A percentile compares a stretch with the other conserved stretches of the same genome.
phyloP scores from a whole-genome alignment of 1,284 basidiomycete species.

The Ceratobasidium sp. region DNA sequence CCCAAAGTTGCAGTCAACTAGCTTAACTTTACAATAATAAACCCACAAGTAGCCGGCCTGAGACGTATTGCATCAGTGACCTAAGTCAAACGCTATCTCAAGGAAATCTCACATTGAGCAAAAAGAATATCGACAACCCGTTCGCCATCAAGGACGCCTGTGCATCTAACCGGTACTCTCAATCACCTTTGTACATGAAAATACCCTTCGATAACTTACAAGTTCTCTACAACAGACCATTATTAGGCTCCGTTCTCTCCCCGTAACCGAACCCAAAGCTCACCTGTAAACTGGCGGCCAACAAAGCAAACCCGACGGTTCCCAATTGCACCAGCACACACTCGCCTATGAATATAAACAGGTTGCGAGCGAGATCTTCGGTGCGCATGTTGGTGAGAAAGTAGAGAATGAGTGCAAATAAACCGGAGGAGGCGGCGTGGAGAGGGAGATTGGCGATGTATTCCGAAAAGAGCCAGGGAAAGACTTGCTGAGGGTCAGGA shows the following conservation, averaged over 20 bases:
- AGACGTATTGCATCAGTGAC: background rate
- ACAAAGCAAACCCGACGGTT: constrained; percentile 53
- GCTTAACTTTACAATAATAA: background rate
- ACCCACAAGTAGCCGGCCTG: constrained; percentile 52
- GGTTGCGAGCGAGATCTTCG: constrained; percentile 52
- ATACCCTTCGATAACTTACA: background rate
- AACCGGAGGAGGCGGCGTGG: constrained; percentile 51
- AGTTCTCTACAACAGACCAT: background rate
- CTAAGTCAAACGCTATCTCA: constrained; percentile 16
- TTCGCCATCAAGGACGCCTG: constrained; percentile 46
- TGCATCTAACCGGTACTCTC: constrained; percentile 14
- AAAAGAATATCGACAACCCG: constrained; percentile 50
- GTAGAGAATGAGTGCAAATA: constrained; percentile 53
- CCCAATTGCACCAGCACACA: constrained; percentile 55
- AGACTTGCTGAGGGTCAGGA: constrained; percentile 49
- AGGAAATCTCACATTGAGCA: constrained; percentile 37
- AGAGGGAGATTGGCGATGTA: constrained; percentile 49
- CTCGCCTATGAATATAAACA: constrained; percentile 55
- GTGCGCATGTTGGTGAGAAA: constrained; percentile 53
- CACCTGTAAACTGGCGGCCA: constrained; percentile 48
- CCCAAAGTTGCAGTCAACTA: background rate
- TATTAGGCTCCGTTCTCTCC: background rate
- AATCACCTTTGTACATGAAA: background rate
- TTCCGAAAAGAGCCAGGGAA: constrained; percentile 54
- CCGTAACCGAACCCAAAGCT: background rate